Base-by-base conservation (phyloP, 2,329 filamentous ascomycete species). In the Phyllachora maydis region DNA sequence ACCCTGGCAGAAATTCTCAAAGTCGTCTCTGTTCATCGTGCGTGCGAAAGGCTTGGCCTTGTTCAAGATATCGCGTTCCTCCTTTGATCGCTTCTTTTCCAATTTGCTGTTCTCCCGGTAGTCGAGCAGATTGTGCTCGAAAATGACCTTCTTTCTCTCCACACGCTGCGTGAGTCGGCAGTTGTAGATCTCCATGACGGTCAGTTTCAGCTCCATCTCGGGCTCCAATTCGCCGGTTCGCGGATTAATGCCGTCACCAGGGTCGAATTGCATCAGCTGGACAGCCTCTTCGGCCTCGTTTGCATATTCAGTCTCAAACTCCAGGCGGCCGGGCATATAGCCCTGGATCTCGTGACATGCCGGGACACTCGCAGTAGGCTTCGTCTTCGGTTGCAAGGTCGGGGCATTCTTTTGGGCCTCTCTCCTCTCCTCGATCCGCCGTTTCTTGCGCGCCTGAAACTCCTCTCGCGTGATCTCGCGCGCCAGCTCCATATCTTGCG, bases 211-310 rank as follows among this genome's bases (percentile, higher is more conserved):
- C 33, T 93, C 83, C 62, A 92, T 91, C 46, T 98, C 88, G 1
- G 88, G 82, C 37, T 98, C 88, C 28, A 90, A 57, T 40, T 90
- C 74, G 30, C 78, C 76, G 0, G 82, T 92, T 3, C 61, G 54
- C 1, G 76, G 71, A 39, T 92, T 91, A 34, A 91, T 59, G 27
- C 88, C 88, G 48, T 93, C 85, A 14, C 88, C 88, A 0, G 88
- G 85, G 27, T 95, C 85, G 39, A 98, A 98, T 32, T 90, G 77
- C 83, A 98, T 95, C 32, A 91, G 72, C 45, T 98, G 88, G 3
- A 98, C 88, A 0, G 85, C 85, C 49, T 95, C 90, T 51, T 98
- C 88, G 1, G 88, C 88, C 39, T 98, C 88, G 39, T 98, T 98
- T 40, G 85, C 78, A 42, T 92, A 88, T 39, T 98, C 88, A 0